Evolutionary conservation across 306 rosid genomes (phyloP).

Genomic region (Vigna unguiculata): DNA sequence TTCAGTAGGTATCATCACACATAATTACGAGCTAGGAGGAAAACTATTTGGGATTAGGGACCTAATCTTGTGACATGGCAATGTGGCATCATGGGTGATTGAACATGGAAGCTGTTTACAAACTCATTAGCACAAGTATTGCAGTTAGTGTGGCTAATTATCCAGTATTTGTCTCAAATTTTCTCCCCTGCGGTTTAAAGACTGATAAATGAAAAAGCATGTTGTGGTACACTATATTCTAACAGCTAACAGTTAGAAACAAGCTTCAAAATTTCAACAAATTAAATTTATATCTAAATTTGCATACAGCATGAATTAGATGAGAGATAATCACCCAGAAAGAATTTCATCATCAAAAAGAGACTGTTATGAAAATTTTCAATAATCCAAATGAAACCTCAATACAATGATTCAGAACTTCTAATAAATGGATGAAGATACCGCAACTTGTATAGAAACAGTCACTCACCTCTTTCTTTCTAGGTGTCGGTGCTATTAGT

Average conservation of each 20-base stretch:
- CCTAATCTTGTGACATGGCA: not conserved
- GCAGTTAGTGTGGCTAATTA: not conserved
- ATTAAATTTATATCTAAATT: constrained; percentile 16
- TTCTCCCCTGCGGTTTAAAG: not conserved
- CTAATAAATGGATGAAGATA: not conserved
- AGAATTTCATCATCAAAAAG: not conserved
- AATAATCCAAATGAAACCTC: constrained; percentile 15
- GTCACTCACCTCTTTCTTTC: constrained; percentile 81
- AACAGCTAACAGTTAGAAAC: not conserved
- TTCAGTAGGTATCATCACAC: not conserved
- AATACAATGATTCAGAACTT: not conserved
- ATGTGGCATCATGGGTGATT: not conserved
- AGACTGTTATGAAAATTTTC: not conserved
- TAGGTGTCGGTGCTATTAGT: constrained; percentile 71
- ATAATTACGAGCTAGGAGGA: not conserved
- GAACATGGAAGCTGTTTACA: constrained; percentile 15
- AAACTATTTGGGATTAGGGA: not conserved
- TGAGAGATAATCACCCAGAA: not conserved
- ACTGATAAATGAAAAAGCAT: not conserved
- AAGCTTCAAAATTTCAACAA: constrained; percentile 1
- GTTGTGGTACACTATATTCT: constrained; percentile 10
- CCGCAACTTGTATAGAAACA: not conserved
- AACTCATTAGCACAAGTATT: not conserved
- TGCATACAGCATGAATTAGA: not conserved
- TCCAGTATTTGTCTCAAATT: not conserved